phyloP scores from a whole-genome alignment of 768 basidiomycete species.

The Lactarius tabidus region DNA sequence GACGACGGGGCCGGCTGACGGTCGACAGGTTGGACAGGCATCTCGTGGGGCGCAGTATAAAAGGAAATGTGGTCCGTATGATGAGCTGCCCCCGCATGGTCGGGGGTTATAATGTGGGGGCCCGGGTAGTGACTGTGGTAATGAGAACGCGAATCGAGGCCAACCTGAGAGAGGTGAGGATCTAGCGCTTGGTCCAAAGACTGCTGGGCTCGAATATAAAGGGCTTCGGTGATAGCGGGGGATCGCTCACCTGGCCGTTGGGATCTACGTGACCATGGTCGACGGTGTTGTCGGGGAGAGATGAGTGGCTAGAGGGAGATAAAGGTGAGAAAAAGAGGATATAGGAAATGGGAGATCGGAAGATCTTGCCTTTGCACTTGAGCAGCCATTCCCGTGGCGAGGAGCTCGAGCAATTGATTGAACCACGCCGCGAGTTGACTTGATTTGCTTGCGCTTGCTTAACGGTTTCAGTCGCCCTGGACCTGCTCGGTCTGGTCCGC shows the following conservation, averaged over 20 bases:
- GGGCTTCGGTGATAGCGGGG: constrained; percentile 14
- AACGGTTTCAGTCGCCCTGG: constrained; percentile 22
- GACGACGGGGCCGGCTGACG: constrained; percentile 18
- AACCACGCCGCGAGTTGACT: constrained; percentile 24
- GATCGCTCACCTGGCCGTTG: constrained; percentile 25
- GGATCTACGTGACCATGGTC: constrained; percentile 27
- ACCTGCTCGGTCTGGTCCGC: constrained; percentile 21
- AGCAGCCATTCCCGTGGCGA: constrained; percentile 25
- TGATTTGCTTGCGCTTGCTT: constrained; percentile 20
- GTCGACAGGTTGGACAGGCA: constrained; percentile 23
- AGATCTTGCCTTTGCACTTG: constrained; percentile 27
- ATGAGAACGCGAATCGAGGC: constrained; percentile 26
- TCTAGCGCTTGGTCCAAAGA: constrained; percentile 27
- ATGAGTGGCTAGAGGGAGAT: constrained; percentile 22
- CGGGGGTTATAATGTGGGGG: constrained; percentile 23
- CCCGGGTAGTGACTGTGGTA: constrained; percentile 25
- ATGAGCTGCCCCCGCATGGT: constrained; percentile 23
- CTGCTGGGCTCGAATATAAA: constrained; percentile 19
- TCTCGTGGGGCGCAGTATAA: constrained; percentile 22
- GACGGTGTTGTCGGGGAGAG: constrained; percentile 26
- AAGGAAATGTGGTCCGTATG: constrained; percentile 25
- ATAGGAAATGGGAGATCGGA: constrained; percentile 23
- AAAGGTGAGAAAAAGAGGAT: constrained; percentile 22
- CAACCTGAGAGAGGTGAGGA: constrained; percentile 26
- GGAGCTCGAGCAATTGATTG: constrained; percentile 21